Evolutionary conservation across 169 alveolate species (phyloP).

Genomic region (Plasmodium chabaudi): DNA sequence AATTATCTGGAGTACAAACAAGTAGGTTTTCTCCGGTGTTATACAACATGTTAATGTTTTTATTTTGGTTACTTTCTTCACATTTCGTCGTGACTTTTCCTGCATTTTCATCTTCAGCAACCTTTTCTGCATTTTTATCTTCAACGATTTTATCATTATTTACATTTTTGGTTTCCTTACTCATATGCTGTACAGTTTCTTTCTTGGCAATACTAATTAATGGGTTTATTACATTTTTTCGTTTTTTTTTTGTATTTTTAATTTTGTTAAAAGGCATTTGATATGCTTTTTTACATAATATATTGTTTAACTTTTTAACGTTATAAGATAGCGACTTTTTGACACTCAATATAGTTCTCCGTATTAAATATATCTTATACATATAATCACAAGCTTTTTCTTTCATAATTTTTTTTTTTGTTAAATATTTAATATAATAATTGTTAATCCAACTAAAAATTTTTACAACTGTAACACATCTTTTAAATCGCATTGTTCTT

Average conservation of each 20-base stretch:
- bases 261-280: slow-evolving; percentile 11
- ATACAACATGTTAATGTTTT: background rate
- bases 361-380: slow-evolving; percentile 30
- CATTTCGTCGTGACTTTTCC: background rate
- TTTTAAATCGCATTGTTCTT: slow-evolving; percentile 10
- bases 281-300: background rate
- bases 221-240: background rate
- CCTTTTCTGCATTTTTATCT: background rate
- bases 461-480: slow-evolving; percentile 34
- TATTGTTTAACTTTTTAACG: slow-evolving; percentile 12
- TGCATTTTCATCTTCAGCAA: background rate
- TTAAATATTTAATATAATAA: slow-evolving; percentile 11
- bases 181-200: background rate
- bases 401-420: slow-evolving; percentile 57
- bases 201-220: background rate
- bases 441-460: slow-evolving; percentile 37
- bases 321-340: slow-evolving; percentile 33
- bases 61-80: background rate
- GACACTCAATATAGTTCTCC: slow-evolving; percentile 19
- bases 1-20: slow-evolving; percentile 59
- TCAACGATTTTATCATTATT: background rate
- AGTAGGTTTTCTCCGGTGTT: slow-evolving; percentile 13
- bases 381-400: slow-evolving; percentile 57
- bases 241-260: slow-evolving; percentile 2
- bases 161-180: background rate